Percentiles rank a stretch among this genome's conserved stretches.
These are phyloP conservation scores for Capsicum rhomboideum DNA, from an alignment of 257 asterid species.

Conservation along the genomic window DNA sequence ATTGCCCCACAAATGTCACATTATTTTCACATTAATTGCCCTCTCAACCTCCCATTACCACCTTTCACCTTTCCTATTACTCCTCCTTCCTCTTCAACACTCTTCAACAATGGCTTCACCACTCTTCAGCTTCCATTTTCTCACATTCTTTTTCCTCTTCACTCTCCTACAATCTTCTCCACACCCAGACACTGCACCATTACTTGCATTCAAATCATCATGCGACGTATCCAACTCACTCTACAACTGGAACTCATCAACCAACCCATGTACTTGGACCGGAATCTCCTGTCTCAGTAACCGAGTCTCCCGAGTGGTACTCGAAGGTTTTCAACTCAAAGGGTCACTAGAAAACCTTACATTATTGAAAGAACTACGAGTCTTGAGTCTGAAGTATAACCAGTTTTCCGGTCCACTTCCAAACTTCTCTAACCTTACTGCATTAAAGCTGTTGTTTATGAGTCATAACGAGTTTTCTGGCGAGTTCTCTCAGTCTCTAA, in stretches of 20 bases:
- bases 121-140: neutral
- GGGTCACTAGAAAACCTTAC: slow-evolving; percentile 40
- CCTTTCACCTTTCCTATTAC: neutral
- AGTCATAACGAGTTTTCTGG: slow-evolving; percentile 65
- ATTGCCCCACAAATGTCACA: neutral
- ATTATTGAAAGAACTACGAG: slow-evolving; percentile 48
- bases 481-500: slow-evolving; percentile 32
- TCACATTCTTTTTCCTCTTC: neutral
- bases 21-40: neutral
- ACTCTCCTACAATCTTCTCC: slow-evolving; percentile 4
- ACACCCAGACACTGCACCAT: slow-evolving; percentile 49
- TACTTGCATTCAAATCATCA: slow-evolving; percentile 52
- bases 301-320: slow-evolving; percentile 68
- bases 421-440: slow-evolving; percentile 52
- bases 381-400: slow-evolving; percentile 62
- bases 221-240: slow-evolving; percentile 45
- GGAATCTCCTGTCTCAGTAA: slow-evolving; percentile 60
- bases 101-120: slow-evolving; percentile 1
- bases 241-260: slow-evolving; percentile 44
- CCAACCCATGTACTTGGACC: slow-evolving; percentile 61
- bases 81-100: neutral
- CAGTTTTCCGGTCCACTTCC: slow-evolving; percentile 59
- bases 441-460: slow-evolving; percentile 51
- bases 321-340: slow-evolving; percentile 38
- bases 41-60: neutral